Conservation (phyloP, 768 basidiomycete species). For the Mycena sanguinolenta region DNA sequence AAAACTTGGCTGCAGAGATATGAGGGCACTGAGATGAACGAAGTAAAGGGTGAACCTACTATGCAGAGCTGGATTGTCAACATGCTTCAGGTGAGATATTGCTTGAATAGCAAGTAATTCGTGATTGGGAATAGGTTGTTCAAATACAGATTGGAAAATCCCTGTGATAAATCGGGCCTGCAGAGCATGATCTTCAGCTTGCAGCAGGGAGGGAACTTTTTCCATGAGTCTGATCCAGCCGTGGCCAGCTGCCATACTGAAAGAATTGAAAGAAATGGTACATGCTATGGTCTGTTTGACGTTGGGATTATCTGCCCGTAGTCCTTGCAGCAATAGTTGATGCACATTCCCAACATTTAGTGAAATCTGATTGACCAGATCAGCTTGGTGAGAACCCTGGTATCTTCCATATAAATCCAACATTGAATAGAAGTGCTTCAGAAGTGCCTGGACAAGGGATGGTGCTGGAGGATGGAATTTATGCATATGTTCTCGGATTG, state of each 20-base stretch:
- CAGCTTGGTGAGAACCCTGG: background rate
- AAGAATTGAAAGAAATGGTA: background rate
- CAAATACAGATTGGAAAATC: background rate
- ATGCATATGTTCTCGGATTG: background rate
- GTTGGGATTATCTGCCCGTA: background rate
- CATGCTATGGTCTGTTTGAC: background rate
- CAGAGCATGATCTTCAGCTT: background rate
- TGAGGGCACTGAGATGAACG: background rate
- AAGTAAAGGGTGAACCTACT: background rate
- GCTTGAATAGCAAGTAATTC: background rate
- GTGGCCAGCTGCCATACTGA: background rate
- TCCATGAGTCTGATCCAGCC: slow-evolving; percentile 1
- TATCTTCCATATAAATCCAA: background rate
- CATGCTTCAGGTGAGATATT: background rate
- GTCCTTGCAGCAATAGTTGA: background rate
- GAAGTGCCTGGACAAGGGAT: background rate
- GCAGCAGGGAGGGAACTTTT: background rate
- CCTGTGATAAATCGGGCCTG: background rate
- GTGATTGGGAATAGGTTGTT: background rate
- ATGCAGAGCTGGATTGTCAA: background rate
- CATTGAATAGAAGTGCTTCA: background rate
- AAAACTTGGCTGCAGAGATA: background rate
- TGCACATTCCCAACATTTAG: background rate
- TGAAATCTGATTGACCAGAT: background rate
- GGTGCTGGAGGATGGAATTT: background rate